Conservation (phyloP, 306 rosid species). For the Rubus parviflorus region DNA sequence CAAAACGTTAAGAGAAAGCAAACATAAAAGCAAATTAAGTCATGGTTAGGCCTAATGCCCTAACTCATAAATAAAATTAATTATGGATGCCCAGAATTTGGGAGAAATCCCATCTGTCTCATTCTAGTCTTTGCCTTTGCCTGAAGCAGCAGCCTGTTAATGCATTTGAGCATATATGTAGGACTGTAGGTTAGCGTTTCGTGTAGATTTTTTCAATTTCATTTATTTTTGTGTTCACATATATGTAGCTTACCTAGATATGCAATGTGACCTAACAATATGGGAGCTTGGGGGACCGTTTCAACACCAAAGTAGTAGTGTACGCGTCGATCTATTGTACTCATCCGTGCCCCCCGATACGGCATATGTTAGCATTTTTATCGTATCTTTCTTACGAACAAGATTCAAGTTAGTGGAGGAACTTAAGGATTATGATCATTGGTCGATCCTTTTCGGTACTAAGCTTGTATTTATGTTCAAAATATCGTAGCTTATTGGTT, state of each 20-base stretch:
- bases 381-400: not conserved
- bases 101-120: not conserved
- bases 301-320: not conserved
- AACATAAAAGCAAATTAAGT: not conserved
- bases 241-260: not conserved
- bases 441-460: no score
- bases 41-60: not conserved
- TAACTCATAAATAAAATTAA: no score
- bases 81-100: not conserved
- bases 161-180: not conserved
- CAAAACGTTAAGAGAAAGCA: not conserved
- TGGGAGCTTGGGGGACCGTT: not conserved
- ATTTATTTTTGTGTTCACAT: not conserved
- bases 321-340: not conserved
- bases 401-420: not conserved
- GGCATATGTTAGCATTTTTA: not conserved
- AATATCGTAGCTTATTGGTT: no score
- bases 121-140: not conserved
- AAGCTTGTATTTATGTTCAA: no score
- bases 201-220: not conserved
- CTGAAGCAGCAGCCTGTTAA: not conserved
- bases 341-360: not conserved
- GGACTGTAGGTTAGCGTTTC: not conserved
- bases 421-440: not conserved
- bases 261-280: constrained; percentile 2